Evolutionary conservation across 768 basidiomycete genomes (phyloP).

Genomic region (Panaeolus papilionaceus): DNA sequence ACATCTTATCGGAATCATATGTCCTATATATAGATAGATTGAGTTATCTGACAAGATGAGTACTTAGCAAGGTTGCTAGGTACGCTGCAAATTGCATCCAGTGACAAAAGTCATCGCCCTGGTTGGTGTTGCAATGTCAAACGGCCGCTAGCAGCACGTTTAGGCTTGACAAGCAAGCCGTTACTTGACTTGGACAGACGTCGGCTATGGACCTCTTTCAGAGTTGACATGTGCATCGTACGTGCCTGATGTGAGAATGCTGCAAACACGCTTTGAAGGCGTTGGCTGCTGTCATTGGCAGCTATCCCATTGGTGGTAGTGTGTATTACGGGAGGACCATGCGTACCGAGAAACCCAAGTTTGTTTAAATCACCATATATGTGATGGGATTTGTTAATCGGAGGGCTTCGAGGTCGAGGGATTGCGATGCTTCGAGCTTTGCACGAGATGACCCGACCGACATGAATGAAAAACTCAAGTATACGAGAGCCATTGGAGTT

Average conservation of each 20-base stretch:
- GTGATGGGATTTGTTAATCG: not conserved
- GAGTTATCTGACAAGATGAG: too few relatives aligned
- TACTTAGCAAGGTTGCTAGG: not conserved
- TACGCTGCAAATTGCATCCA: too few relatives aligned
- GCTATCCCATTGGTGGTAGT: not conserved
- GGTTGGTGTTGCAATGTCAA: not conserved
- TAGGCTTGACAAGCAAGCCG: not conserved
- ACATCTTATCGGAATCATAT: not conserved
- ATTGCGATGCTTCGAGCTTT: too few relatives aligned
- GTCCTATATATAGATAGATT: too few relatives aligned
- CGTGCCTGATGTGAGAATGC: not conserved
- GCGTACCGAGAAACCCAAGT: not conserved
- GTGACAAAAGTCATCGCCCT: too few relatives aligned
- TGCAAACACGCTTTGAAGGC: not conserved
- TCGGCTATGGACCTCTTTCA: not conserved
- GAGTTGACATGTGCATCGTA: not conserved
- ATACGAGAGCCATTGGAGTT: too few relatives aligned
- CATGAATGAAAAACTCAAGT: not conserved
- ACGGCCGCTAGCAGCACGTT: not conserved
- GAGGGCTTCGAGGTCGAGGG: not conserved
- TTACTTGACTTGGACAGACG: too few relatives aligned
- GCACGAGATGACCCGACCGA: too few relatives aligned
- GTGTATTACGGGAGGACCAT: not conserved
- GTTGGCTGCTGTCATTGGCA: not conserved
- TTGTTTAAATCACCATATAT: not conserved